Conservation (phyloP, 1,284 basidiomycete species). For the Ustilago lituana region DNA sequence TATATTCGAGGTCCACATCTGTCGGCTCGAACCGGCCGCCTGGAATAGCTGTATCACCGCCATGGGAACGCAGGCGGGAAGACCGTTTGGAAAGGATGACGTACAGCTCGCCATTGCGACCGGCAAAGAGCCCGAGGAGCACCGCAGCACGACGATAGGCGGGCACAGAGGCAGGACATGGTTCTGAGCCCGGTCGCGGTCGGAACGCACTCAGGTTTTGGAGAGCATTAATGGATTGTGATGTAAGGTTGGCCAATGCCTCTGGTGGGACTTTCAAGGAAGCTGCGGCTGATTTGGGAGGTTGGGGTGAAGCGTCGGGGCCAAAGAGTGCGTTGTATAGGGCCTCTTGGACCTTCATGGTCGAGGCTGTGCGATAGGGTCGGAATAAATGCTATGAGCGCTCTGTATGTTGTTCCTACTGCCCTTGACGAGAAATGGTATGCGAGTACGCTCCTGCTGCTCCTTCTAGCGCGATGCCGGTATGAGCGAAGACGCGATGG, state of each 20-base stretch:
- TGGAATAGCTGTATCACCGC: constrained; percentile 64
- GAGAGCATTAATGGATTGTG: constrained; percentile 43
- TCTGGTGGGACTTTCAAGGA: constrained; percentile 8
- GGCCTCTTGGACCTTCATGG: constrained; percentile 34
- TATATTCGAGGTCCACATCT: constrained; percentile 56
- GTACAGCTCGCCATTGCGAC: constrained; percentile 57
- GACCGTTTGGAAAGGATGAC: constrained; percentile 60
- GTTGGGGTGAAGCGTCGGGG: constrained; percentile 6
- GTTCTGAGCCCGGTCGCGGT: constrained; percentile 39
- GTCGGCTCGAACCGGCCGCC: constrained; percentile 60
- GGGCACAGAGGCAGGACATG: constrained; percentile 51
- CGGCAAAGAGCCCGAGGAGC: constrained; percentile 55
- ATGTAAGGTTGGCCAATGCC: constrained; percentile 17
- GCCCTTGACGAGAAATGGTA: no score
- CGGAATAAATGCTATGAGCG: no score
- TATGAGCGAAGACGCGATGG: no score
- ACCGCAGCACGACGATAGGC: constrained; percentile 64
- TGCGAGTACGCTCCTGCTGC: no score
- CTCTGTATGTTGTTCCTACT: no score
- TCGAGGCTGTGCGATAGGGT: not conserved
- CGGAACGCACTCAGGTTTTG: constrained; percentile 35
- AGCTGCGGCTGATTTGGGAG: constrained; percentile 8
- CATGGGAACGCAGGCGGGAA: constrained; percentile 48
- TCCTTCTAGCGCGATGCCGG: no score
- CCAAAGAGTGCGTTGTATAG: constrained; percentile 40